phyloP scores from a whole-genome alignment of 768 basidiomycete species.

The Phylloporus sp. region DNA sequence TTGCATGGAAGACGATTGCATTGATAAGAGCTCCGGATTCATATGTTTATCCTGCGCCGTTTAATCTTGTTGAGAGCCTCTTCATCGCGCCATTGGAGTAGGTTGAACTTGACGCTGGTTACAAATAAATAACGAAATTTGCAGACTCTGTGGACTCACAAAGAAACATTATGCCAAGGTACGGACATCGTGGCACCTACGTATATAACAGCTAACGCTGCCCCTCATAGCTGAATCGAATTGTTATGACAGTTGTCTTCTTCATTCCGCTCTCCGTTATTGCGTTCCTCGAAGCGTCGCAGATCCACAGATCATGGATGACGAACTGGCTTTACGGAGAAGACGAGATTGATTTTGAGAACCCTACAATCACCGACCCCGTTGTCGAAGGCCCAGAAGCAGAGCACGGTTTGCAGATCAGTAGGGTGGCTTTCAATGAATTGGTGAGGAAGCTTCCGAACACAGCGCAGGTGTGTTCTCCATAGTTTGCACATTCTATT shows the following conservation, averaged over 20 bases:
- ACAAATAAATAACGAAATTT: slow-evolving; percentile 1
- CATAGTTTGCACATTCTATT: not conserved
- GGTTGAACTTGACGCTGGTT: slow-evolving; percentile 23
- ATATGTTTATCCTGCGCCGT: slow-evolving; percentile 84
- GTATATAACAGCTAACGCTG: slow-evolving; percentile 2
- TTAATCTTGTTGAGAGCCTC: slow-evolving; percentile 80
- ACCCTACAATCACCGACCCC: slow-evolving; percentile 54
- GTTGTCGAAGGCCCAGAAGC: slow-evolving; percentile 50
- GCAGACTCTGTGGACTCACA: slow-evolving; percentile 44
- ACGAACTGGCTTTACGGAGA: slow-evolving; percentile 58
- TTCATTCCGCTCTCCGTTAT: slow-evolving; percentile 71
- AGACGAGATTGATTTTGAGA: slow-evolving; percentile 56
- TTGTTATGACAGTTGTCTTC: slow-evolving; percentile 77
- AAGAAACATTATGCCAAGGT: slow-evolving; percentile 57
- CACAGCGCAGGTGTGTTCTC: slow-evolving; percentile 54
- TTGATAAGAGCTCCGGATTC: slow-evolving; percentile 86
- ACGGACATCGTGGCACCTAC: not conserved
- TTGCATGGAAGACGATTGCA: slow-evolving; percentile 77
- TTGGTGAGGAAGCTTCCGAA: slow-evolving; percentile 71
- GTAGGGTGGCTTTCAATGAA: slow-evolving; percentile 63
- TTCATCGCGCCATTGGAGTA: slow-evolving; percentile 85
- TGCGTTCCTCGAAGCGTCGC: slow-evolving; percentile 66
- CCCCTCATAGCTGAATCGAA: slow-evolving; percentile 57
- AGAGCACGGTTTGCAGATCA: slow-evolving; percentile 56
- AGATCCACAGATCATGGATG: slow-evolving; percentile 57